phyloP scores from a whole-genome alignment of 225 moss, liverwort and hornwort species.

The Lunularia cruciata region DNA sequence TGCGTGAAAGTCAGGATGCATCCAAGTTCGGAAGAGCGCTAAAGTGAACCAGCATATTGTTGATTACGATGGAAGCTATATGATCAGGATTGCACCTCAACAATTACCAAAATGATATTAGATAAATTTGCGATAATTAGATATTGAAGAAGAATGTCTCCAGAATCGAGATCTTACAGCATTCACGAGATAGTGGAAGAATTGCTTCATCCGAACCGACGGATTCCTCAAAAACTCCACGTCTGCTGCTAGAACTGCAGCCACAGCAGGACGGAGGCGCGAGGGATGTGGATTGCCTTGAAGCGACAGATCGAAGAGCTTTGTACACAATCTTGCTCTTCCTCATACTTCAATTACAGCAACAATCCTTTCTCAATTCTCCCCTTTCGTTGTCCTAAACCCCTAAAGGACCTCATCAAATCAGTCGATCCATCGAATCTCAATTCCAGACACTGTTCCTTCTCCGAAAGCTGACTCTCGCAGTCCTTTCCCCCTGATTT shows the following conservation, averaged over 20 bases:
- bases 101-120: background rate
- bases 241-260: background rate
- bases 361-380: too few species aligned
- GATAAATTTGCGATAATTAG: background rate
- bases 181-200: background rate
- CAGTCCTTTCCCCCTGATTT: too few species aligned
- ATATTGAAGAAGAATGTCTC: background rate
- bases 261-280: conserved; percentile 6
- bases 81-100: background rate
- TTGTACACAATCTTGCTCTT: conserved; percentile 15
- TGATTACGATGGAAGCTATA: background rate
- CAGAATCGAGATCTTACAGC: background rate
- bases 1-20: too few species aligned
- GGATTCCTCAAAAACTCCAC: conserved; percentile 1
- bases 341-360: conserved; percentile 28
- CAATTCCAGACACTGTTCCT: too few species aligned
- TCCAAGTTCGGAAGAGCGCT: background rate
- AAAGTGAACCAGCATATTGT: background rate
- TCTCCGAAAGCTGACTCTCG: too few species aligned
- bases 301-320: conserved; percentile 12
- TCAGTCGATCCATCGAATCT: too few species aligned
- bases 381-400: too few species aligned
- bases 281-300: background rate
- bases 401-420: too few species aligned
- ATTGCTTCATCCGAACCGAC: background rate